phyloP scores from a whole-genome alignment of 1,284 basidiomycete genomes.

The Ceratobasidium sp. region DNA sequence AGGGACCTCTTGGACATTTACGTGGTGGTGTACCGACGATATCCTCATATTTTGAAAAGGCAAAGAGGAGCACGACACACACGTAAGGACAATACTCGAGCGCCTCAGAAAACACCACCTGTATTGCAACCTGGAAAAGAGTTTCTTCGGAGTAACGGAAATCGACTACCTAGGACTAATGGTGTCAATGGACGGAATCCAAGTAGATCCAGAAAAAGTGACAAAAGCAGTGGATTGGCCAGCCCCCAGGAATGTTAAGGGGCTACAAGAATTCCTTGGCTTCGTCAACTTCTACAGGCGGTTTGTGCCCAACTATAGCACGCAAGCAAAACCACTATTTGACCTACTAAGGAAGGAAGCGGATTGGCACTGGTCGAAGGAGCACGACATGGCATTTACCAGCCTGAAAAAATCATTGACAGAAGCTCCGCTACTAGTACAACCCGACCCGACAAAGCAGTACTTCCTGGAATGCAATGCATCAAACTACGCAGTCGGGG shows the following conservation, averaged over 20 bases:
- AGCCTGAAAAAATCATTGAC: conserved; percentile 52
- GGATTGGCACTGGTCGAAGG: conserved; percentile 45
- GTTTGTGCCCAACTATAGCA: conserved; percentile 55
- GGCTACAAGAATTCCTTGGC: conserved; percentile 55
- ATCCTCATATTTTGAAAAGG: too few relatives aligned
- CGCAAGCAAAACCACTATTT: conserved; percentile 52
- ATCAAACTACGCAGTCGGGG: conserved; percentile 54
- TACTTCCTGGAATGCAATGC: conserved; percentile 55
- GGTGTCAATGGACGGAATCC: conserved; percentile 46
- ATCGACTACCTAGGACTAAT: conserved; percentile 56
- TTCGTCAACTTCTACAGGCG: conserved; percentile 47
- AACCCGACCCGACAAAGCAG: conserved; percentile 52
- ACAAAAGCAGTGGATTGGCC: conserved; percentile 46
- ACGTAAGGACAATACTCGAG: conserved; percentile 52
- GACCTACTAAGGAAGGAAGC: conserved; percentile 49
- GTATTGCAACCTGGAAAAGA: conserved; percentile 52
- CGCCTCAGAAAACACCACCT: conserved; percentile 47
- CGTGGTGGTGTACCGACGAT: background rate
- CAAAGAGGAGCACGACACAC: conserved; percentile 49
- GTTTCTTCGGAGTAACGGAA: conserved; percentile 49
- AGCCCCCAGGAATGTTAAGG: conserved; percentile 43
- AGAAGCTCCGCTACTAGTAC: conserved; percentile 51
- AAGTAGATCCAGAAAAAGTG: conserved; percentile 54
- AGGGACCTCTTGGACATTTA: background rate
- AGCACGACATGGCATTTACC: conserved; percentile 52